A percentile compares a stretch with the other conserved stretches of the same genome.
These are phyloP conservation scores for Camellia granthamiana DNA, from an alignment of 148 eudicot species.

Conservation along the genomic window DNA sequence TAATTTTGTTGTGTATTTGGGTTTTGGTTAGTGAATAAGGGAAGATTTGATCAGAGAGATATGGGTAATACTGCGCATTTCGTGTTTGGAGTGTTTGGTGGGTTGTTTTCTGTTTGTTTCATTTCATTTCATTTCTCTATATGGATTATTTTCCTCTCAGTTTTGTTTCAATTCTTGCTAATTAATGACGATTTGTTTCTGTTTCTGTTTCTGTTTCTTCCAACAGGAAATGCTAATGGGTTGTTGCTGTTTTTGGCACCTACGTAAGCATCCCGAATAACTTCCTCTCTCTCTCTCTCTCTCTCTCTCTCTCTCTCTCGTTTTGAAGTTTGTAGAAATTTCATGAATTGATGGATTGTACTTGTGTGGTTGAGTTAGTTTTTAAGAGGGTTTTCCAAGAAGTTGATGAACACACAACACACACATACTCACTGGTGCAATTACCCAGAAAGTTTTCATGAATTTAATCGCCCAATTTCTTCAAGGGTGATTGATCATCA, in stretches of 20 bases:
- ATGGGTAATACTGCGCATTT: constrained; percentile 22
- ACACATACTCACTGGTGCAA: too few relatives aligned
- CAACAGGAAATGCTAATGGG: constrained; percentile 22
- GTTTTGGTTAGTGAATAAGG: neutral
- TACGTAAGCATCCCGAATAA: constrained; percentile 23
- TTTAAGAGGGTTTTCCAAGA: too few relatives aligned
- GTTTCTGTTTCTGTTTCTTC: neutral
- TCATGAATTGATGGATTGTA: too few relatives aligned
- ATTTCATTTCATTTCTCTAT: neutral
- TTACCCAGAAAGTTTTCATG: too few relatives aligned
- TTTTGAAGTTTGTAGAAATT: too few relatives aligned
- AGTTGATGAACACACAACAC: too few relatives aligned
- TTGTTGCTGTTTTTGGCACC: constrained; percentile 32
- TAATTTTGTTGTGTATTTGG: neutral
- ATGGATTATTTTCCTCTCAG: neutral
- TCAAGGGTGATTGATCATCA: too few relatives aligned
- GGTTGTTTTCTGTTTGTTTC: neutral
- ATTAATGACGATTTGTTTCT: too few relatives aligned
- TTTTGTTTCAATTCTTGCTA: neutral
- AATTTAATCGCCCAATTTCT: too few relatives aligned
- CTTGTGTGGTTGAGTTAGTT: too few relatives aligned
- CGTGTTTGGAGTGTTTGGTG: constrained; percentile 31
- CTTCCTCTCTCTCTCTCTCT: neutral
- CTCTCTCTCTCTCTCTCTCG: too few relatives aligned
- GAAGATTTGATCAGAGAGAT: neutral